Base-by-base conservation (phyloP, 2,329 filamentous ascomycete species). In the Pyrenophora graminea region DNA sequence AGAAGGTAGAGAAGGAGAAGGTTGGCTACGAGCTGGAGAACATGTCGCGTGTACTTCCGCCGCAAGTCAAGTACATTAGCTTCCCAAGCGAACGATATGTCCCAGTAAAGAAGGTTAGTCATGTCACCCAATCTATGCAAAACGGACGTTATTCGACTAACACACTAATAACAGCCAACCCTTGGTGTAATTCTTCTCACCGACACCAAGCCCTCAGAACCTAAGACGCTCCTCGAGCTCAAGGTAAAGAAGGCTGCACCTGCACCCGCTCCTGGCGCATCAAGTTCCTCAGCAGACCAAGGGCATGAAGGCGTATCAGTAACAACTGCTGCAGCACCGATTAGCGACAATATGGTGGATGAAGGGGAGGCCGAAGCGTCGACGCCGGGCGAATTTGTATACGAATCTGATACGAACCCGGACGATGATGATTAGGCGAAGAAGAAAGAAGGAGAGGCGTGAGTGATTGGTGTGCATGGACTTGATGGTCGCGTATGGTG, bases 1-100 rank as follows among this genome's bases (percentile, higher is more conserved):
- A 95, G 83, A 95, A 94, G 81, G 79, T 80, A 0, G 91, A 97
- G 76, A 95, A 94, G 79, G 94, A 99, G 79, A 97, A 96, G 83
- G 84, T 96, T 52, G 94, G 94, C 62, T 97, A 94, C 72, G 91
- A 97, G 59, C 83, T 99, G 56, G 90, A 94, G 70, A 99, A 99
- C 80, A 95, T 99, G 91, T 95, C 89, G 47, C 85, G 94, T 64
- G 91, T 99, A 31, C 84, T 99, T 40, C 94, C 92, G 1, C 85
- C 85, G 39, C 94, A 99, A 78, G 84, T 97, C 68, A 96, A 96
- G 79, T 97, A 93, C 74, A 90, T 99, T 69, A 96, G 86, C 74
- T 96, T 99, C 81, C 85, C 90, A 41, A 84, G 90, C 58, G 89
- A 90, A 39, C 87, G 95, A 63, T 99, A 97, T 76, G 90, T 89